Percentiles rank a stretch among this genome's conserved stretches.
Evolutionary conservation across 202 grass and related monocot genomes (phyloP).

Genomic region (Saccharum hybrid): DNA sequence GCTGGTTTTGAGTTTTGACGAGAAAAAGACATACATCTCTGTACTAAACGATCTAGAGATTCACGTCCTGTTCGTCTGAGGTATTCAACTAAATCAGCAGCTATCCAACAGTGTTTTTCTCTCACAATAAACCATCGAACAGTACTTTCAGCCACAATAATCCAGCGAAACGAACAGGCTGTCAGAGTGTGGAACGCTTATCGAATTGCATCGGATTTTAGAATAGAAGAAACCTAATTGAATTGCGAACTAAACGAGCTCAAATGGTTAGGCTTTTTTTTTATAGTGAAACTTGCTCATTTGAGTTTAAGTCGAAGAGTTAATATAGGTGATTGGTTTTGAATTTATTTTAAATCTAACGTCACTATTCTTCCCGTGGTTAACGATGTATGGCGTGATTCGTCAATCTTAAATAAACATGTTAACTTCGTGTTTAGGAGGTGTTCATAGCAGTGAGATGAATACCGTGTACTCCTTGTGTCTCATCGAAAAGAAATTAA

Average conservation of each 20-base stretch:
- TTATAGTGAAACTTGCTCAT: not conserved
- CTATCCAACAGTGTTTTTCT: too few species aligned
- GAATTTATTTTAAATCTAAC: not conserved
- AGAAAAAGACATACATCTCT: too few species aligned
- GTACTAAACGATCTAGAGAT: too few species aligned
- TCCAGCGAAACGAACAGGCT: too few species aligned
- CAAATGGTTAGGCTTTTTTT: not conserved
- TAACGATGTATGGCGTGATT: not conserved
- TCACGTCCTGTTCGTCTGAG: too few species aligned
- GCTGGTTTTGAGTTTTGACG: not conserved
- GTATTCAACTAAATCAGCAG: too few species aligned
- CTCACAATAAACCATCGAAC: too few species aligned
- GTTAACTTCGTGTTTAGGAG: not conserved
- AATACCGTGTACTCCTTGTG: not conserved
- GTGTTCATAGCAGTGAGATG: not conserved
- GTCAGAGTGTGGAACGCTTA: not conserved
- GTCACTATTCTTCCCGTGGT: rapidly evolving
- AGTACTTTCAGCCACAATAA: too few species aligned
- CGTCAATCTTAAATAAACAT: not conserved
- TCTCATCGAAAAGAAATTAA: not conserved
- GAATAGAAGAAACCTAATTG: not conserved
- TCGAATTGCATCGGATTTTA: not conserved
- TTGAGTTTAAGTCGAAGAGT: too few species aligned
- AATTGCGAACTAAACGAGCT: not conserved
- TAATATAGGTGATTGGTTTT: too few species aligned